Conservation (phyloP, 164 flowering plant species). For the Stephania yunnanensis region DNA sequence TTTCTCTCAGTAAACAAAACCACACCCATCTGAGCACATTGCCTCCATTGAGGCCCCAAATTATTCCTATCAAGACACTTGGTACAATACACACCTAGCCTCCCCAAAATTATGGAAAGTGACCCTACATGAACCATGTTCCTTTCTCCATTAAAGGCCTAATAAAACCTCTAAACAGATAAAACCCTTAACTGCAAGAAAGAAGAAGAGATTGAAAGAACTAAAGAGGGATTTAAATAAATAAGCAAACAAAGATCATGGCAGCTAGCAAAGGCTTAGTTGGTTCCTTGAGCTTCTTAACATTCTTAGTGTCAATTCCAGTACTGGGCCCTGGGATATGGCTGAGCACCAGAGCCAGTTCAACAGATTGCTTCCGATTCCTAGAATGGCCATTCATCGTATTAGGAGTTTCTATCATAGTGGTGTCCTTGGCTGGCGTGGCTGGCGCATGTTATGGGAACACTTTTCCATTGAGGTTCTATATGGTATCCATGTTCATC, state of each 20-base stretch:
- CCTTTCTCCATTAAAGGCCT: background rate
- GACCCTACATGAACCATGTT: background rate
- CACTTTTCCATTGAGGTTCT: slow-evolving; percentile 62
- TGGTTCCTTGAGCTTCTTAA: slow-evolving; percentile 69
- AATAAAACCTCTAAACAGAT: background rate
- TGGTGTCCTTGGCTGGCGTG: slow-evolving; percentile 77
- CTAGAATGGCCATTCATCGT: slow-evolving; percentile 85
- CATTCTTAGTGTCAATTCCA: slow-evolving; percentile 71
- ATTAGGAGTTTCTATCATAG: slow-evolving; percentile 71
- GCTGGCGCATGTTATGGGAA: slow-evolving; percentile 93
- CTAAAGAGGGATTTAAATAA: background rate
- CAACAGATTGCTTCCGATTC: slow-evolving; percentile 75
- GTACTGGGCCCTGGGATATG: slow-evolving; percentile 88
- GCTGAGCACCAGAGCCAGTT: slow-evolving; percentile 79
- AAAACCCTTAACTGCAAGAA: background rate
- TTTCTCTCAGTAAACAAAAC: background rate
- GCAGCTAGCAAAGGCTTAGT: slow-evolving; percentile 64
- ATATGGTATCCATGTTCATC: slow-evolving; percentile 75
- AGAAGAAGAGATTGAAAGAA: background rate
- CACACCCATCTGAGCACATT: background rate
- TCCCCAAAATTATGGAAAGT: background rate
- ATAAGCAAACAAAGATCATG: slow-evolving; percentile 20
- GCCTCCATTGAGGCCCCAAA: background rate
- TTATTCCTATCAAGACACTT: background rate
- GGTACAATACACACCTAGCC: background rate